Conservation (phyloP, 1,284 basidiomycete species). For the Fomitopsis betulina region DNA sequence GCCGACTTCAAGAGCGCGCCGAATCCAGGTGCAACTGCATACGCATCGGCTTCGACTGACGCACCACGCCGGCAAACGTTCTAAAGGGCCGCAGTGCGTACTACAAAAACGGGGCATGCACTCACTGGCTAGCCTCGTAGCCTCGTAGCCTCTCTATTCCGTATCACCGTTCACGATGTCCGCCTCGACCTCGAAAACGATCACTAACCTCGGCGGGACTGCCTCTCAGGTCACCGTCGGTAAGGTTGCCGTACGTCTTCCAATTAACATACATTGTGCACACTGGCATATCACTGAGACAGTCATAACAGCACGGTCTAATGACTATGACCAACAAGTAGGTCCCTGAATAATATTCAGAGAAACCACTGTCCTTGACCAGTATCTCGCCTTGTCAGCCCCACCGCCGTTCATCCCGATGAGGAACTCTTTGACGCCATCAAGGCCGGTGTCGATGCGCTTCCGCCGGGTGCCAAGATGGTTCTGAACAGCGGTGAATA, state of each 20-base stretch:
- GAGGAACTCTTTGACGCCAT: constrained; percentile 57
- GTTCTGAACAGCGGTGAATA: constrained; percentile 40
- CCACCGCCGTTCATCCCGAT: constrained; percentile 36
- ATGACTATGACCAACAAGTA: constrained; percentile 46
- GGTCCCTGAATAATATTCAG: neutral
- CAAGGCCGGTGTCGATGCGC: constrained; percentile 54
- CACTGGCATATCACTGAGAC: too few relatives aligned
- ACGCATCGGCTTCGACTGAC: too few relatives aligned
- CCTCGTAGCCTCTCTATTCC: too few relatives aligned
- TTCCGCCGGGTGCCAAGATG: constrained; percentile 42
- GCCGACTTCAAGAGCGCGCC: too few relatives aligned
- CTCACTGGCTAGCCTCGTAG: too few relatives aligned
- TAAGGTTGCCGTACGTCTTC: neutral
- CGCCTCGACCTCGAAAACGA: neutral
- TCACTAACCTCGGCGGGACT: neutral
- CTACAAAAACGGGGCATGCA: too few relatives aligned
- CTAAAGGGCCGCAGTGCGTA: too few relatives aligned
- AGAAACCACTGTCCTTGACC: too few relatives aligned
- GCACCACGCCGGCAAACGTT: too few relatives aligned
- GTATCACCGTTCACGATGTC: neutral
- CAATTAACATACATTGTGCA: neutral
- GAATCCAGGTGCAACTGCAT: too few relatives aligned
- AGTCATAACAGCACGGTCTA: constrained; percentile 36
- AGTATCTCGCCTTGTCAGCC: constrained; percentile 17
- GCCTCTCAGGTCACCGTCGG: neutral